These are phyloP conservation scores for Protomyces arabidopsidicola DNA, from an alignment of 1,139 yeast species.

Conservation along the genomic window DNA sequence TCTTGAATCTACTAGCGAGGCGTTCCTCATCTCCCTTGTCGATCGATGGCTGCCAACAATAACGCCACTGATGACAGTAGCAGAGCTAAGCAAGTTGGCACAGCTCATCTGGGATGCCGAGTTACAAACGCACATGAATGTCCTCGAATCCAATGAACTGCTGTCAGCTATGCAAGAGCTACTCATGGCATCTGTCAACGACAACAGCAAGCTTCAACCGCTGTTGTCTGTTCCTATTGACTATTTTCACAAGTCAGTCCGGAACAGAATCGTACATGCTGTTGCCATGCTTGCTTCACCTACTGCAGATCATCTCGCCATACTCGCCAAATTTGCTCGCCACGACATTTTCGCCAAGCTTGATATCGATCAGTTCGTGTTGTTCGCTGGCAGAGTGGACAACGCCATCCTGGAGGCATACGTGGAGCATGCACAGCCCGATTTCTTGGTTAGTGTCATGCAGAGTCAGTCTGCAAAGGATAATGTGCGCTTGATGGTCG, in stretches of 20 bases:
- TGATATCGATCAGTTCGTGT: background rate
- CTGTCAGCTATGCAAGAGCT: slow-evolving; percentile 1
- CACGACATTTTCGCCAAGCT: slow-evolving; percentile 2
- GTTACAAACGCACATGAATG: background rate
- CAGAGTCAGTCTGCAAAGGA: background rate
- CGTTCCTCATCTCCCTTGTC: background rate
- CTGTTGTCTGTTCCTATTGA: slow-evolving; percentile 3
- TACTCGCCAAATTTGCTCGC: slow-evolving; percentile 10
- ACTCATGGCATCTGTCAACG: background rate
- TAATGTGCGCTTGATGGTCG: background rate
- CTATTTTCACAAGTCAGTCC: slow-evolving; percentile 4
- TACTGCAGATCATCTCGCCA: background rate
- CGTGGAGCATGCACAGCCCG: background rate
- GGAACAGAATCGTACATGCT: background rate
- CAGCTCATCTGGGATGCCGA: background rate
- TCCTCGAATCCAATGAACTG: slow-evolving; percentile 3
- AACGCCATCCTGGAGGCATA: background rate
- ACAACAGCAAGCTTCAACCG: too few relatives aligned
- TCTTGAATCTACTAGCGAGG: background rate
- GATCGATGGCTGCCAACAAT: background rate
- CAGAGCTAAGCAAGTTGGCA: background rate
- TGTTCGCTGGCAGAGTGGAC: background rate
- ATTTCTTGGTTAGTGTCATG: background rate
- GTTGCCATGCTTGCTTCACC: background rate
- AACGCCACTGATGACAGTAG: background rate